Base-by-base conservation (phyloP, 2,329 filamentous ascomycete species). In the Fusarium palustre region DNA sequence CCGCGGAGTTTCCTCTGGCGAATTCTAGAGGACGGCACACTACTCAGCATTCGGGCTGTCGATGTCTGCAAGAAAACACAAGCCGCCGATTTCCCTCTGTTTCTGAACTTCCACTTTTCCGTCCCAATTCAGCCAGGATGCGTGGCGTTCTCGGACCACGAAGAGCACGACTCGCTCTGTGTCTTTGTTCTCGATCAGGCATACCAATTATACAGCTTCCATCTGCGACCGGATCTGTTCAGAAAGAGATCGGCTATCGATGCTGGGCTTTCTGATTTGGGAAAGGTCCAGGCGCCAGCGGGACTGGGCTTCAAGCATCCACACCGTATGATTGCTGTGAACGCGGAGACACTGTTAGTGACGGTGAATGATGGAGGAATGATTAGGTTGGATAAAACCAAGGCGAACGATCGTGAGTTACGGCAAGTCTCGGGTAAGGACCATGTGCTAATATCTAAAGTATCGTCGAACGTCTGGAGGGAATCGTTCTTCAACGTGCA, bases 1-100 rank as follows among this genome's bases (percentile, higher is more conserved):
- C 96, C 96, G 39, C 90, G 92, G 76, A 93, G 89, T 79, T 97
- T 98, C 77, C 86, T 97, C 48, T 99, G 96, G 96, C 89, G 95
- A 72, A 86, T 98, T 39, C 82, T 97, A 64, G 91, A 97, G 75
- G 89, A 93, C 74, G 89, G 90, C 75, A 92, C 88, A 71, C 84
- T 93, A 66, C 85, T 99, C 72, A 95, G 96, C 80, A 85, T 99
- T 52, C 91, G 93, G 76, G 90, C 89, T 41, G 89, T 92, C 64
- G 96, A 99, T 80, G 82, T 97, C 70, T 91, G 89, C 77, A 94
- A 87, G 81, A 87, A 85, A 70, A 85, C 85, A 65, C 86, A 84
- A 71, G 86, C 89, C 24, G 80, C 84, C 43, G 93, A 97, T 79
- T 88, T 92, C 56, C 88, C 90, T 69, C 83, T 96, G 53, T 90